Conservation (phyloP, 176 grass and related monocot genomes). For the Cymbopogon citratus region DNA sequence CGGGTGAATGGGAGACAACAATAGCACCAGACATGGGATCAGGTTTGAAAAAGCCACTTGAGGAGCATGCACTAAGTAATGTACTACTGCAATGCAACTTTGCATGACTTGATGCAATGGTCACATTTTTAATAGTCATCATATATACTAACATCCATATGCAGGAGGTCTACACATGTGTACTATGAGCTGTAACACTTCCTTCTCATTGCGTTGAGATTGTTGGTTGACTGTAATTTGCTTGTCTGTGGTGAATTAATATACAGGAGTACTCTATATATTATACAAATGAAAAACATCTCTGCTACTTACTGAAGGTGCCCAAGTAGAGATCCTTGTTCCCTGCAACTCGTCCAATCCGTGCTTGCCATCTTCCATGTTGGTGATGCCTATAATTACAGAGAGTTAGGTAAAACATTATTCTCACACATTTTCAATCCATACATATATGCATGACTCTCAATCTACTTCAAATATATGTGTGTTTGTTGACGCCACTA, state of each 20-base stretch:
- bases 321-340: constrained; percentile 90
- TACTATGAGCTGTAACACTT: neutral
- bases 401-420: neutral
- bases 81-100: constrained; percentile 19
- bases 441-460: neutral
- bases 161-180: neutral
- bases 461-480: neutral
- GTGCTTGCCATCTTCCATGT: constrained; percentile 89
- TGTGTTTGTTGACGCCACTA: neutral
- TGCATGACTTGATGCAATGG: constrained; percentile 16
- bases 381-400: constrained; percentile 59
- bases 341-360: constrained; percentile 80
- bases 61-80: constrained; percentile 19
- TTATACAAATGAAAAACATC: neutral
- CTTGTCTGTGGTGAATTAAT: neutral
- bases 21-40: constrained; percentile 38
- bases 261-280: neutral
- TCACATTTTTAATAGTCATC: constrained; percentile 13
- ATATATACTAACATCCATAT: neutral
- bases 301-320: constrained; percentile 64
- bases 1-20: constrained; percentile 35
- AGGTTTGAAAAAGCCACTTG: constrained; percentile 17
- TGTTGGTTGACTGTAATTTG: neutral
- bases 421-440: neutral
- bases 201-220: neutral